Percentiles rank a stretch among this genome's conserved stretches.
Conservation (phyloP, 2,329 filamentous ascomycete species). For the Neonectria faginata region DNA sequence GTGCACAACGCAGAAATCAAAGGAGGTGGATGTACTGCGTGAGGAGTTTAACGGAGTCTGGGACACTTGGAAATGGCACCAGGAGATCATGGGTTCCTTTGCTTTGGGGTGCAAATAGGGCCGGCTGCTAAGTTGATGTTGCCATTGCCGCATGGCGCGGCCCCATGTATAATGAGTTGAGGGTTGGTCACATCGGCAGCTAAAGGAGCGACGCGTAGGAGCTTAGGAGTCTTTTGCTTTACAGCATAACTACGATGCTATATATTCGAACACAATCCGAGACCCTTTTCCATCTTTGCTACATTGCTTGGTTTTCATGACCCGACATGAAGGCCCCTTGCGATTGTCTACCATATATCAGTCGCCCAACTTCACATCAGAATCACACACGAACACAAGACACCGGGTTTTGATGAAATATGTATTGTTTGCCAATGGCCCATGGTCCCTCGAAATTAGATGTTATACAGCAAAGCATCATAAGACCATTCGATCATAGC, state of each 20-base stretch:
- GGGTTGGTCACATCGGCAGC: slow-evolving; percentile 2
- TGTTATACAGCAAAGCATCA: slow-evolving; percentile 46
- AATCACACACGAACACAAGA: neutral
- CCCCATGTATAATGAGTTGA: slow-evolving; percentile 6
- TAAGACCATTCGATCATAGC: slow-evolving; percentile 37
- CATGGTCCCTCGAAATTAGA: slow-evolving; percentile 45
- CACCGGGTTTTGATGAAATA: slow-evolving; percentile 36
- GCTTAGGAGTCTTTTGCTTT: slow-evolving; percentile 4
- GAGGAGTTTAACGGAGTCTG: slow-evolving; percentile 35
- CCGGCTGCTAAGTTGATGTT: neutral
- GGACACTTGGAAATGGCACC: slow-evolving; percentile 3
- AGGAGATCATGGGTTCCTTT: neutral
- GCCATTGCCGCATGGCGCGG: neutral
- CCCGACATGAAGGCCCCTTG: neutral
- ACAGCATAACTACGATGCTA: neutral
- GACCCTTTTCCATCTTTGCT: neutral
- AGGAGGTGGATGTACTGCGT: neutral
- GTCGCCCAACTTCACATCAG: neutral
- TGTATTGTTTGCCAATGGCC: slow-evolving; percentile 42
- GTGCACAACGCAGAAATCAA: neutral
- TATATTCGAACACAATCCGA: neutral
- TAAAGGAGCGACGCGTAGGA: slow-evolving; percentile 3
- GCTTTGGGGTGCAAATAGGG: neutral
- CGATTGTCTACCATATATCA: neutral
- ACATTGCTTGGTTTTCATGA: neutral